Conservation (phyloP, 2,329 filamentous ascomycete species). For the Claviceps cyperi region DNA sequence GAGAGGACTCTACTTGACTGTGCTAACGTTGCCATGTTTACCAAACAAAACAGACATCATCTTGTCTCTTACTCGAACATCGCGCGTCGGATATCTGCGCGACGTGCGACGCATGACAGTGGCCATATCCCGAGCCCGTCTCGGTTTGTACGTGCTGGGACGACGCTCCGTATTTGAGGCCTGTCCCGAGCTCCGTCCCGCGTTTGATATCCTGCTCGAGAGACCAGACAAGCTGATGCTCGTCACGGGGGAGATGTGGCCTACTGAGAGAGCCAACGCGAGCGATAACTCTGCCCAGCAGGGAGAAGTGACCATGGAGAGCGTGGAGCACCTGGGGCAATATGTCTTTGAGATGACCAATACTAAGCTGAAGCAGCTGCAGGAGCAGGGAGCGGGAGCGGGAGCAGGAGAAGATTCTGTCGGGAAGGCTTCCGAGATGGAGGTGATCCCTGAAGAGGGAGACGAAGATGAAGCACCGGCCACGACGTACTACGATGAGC, state of each 20-base stretch:
- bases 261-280: slow-evolving; percentile 39
- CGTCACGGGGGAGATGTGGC: slow-evolving; percentile 76
- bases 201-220: slow-evolving; percentile 64
- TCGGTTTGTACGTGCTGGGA: slow-evolving; percentile 86
- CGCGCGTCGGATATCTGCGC: slow-evolving; percentile 78
- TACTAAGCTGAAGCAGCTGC: slow-evolving; percentile 36
- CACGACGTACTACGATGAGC: slow-evolving; percentile 14
- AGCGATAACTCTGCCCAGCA: slow-evolving; percentile 29
- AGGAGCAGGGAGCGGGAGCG: neutral
- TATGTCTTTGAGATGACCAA: slow-evolving; percentile 96
- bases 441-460: slow-evolving; percentile 14
- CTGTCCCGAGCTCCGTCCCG: slow-evolving; percentile 74
- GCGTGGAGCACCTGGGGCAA: slow-evolving; percentile 85
- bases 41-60: slow-evolving; percentile 55
- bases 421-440: slow-evolving; percentile 9
- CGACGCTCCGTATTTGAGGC: slow-evolving; percentile 78
- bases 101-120: slow-evolving; percentile 90
- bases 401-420: slow-evolving; percentile 8
- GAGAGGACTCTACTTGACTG: no score
- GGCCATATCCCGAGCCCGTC: slow-evolving; percentile 76
- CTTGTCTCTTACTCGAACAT: slow-evolving; percentile 80
- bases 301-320: slow-evolving; percentile 62
- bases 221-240: slow-evolving; percentile 71
- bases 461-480: slow-evolving; percentile 16
- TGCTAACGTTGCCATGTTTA: neutral